Evolutionary conservation across 2,329 filamentous ascomycete species (phyloP).

Genomic region (Trichoderma atrobrunneum): DNA sequence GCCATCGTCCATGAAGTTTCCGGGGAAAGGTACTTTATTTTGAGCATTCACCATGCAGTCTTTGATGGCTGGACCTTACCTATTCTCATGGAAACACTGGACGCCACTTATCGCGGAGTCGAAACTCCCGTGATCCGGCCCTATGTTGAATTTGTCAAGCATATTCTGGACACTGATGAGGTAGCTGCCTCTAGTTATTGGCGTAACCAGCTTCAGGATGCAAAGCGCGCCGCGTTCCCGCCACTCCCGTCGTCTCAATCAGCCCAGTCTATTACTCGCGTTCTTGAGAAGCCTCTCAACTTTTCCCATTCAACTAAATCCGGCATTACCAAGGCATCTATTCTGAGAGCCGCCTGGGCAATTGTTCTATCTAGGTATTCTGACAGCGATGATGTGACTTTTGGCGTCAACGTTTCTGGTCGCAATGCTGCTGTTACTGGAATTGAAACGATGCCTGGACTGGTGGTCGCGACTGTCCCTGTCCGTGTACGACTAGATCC

Average conservation of each 20-base stretch:
- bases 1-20: conserved; percentile 16
- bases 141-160: conserved; percentile 21
- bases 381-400: conserved; percentile 25
- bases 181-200: background rate
- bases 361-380: conserved; percentile 25
- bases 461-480: conserved; percentile 32
- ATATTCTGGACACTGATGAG: background rate
- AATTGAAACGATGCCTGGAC: conserved; percentile 29
- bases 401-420: conserved; percentile 30
- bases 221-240: conserved; percentile 15
- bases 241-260: background rate
- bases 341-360: conserved; percentile 28
- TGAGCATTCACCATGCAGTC: conserved; percentile 24
- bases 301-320: background rate
- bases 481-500: conserved; percentile 23
- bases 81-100: background rate
- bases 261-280: background rate
- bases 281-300: conserved; percentile 10
- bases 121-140: conserved; percentile 1
- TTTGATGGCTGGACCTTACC: conserved; percentile 27
- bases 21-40: conserved; percentile 8
- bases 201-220: background rate
- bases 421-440: conserved; percentile 27
- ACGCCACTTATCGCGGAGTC: background rate
- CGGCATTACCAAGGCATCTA: conserved; percentile 22